These are phyloP conservation scores for Escovopsis sp. DNA, from an alignment of 2,329 filamentous ascomycete species.

Conservation along the genomic window DNA sequence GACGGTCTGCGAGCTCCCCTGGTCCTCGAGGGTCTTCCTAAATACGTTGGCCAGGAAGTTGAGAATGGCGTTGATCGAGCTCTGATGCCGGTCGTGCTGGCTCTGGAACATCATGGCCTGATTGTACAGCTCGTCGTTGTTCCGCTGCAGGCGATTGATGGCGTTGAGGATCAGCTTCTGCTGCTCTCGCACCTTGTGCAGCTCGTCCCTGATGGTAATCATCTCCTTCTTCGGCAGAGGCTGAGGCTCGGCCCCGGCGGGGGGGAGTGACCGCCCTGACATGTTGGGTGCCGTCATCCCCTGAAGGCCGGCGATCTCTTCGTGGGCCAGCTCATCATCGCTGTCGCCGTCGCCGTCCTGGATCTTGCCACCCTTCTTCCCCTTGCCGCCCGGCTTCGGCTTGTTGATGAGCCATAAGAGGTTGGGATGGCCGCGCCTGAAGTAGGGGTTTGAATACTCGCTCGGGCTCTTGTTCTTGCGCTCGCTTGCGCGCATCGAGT, in stretches of 20 bases:
- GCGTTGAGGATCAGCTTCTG: constrained; percentile 76
- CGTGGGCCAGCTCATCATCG: constrained; percentile 31
- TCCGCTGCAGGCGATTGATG: constrained; percentile 64
- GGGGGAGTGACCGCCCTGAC: constrained; percentile 21
- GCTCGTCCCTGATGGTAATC: constrained; percentile 60
- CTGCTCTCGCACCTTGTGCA: constrained; percentile 70
- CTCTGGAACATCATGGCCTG: constrained; percentile 82
- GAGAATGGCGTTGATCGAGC: constrained; percentile 96
- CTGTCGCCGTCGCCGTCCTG: constrained; percentile 60
- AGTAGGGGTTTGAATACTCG: constrained; percentile 96
- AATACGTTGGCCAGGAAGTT: constrained; percentile 96
- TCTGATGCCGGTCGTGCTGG: constrained; percentile 91
- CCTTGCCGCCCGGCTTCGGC: constrained; percentile 59
- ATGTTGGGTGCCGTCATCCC: constrained; percentile 10
- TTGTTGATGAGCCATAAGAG: constrained; percentile 94
- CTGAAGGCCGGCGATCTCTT: constrained; percentile 21
- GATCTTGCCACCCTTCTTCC: constrained; percentile 43
- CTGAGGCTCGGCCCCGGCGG: constrained; percentile 31
- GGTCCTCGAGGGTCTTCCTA: constrained; percentile 79
- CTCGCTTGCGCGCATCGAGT: constrained; percentile 94
- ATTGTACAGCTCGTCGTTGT: constrained; percentile 77
- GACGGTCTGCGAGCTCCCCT: constrained; percentile 60
- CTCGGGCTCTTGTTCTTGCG: constrained; percentile 95
- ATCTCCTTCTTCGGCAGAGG: constrained; percentile 54
- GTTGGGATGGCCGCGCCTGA: constrained; percentile 83